Conservation (phyloP, 1,284 basidiomycete species). For the Austroboletus olivaceoglutinosus region DNA sequence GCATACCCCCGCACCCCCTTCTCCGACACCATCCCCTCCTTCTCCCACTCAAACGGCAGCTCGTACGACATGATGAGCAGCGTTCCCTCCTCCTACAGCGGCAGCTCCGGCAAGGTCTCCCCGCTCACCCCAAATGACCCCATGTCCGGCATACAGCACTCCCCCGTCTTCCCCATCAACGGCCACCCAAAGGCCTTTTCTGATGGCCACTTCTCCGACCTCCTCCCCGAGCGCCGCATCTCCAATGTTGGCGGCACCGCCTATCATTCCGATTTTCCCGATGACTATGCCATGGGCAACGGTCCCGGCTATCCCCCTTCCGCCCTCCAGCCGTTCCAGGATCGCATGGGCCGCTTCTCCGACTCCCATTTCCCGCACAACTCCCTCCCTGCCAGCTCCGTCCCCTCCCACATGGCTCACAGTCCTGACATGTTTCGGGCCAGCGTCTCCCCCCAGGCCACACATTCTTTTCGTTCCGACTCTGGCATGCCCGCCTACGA, state of each 20-base stretch:
- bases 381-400: conserved; percentile 38
- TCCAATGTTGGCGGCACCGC: conserved; percentile 41
- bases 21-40: conserved; percentile 55
- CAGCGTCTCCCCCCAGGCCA: conserved; percentile 65
- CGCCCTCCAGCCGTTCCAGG: conserved; percentile 53
- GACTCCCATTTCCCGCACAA: conserved; percentile 48
- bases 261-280: conserved; percentile 58
- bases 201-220: conserved; percentile 49
- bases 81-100: conserved; percentile 56
- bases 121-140: conserved; percentile 69
- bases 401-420: conserved; percentile 46
- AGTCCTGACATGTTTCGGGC: conserved; percentile 53
- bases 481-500: conserved; percentile 50
- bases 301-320: conserved; percentile 47
- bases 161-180: conserved; percentile 46
- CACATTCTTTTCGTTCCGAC: conserved; percentile 54
- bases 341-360: conserved; percentile 53
- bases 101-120: conserved; percentile 66
- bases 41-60: conserved; percentile 47
- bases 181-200: conserved; percentile 54
- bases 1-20: conserved; percentile 60
- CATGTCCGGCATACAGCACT: conserved; percentile 52
- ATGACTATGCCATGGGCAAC: conserved; percentile 57
- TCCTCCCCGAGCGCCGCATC: conserved; percentile 57
- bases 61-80: conserved; percentile 64